phyloP scores from a whole-genome alignment of 1,284 basidiomycete species.

The Ceratobasidium sp. region DNA sequence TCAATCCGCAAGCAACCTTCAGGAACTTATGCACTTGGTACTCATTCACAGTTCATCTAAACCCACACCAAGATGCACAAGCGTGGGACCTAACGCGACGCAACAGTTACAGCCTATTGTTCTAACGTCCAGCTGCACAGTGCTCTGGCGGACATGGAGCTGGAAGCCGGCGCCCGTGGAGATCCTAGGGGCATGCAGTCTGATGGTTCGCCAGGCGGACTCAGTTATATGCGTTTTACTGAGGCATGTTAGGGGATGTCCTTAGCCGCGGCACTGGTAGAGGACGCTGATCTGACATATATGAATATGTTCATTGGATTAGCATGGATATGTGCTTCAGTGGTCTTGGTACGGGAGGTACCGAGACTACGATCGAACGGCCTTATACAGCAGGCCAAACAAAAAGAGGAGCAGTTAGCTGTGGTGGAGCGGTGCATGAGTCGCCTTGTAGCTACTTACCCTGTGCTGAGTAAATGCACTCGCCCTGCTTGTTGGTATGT shows the following conservation, averaged over 20 bases:
- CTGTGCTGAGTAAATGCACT: slow-evolving; percentile 8
- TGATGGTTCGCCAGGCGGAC: slow-evolving; percentile 2
- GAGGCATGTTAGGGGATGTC: slow-evolving; percentile 10
- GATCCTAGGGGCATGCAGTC: neutral
- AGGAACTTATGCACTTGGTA: slow-evolving; percentile 5
- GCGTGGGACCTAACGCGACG: neutral
- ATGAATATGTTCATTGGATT: slow-evolving; percentile 24
- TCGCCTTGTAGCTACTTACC: neutral
- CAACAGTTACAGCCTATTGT: neutral
- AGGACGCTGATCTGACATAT: slow-evolving; percentile 3
- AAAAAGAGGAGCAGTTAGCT: slow-evolving; percentile 3
- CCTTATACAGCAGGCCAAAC: neutral
- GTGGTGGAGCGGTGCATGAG: slow-evolving; percentile 5
- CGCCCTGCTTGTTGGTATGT: no score
- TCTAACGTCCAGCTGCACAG: slow-evolving; percentile 10
- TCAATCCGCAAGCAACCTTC: neutral
- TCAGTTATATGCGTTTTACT: slow-evolving; percentile 3
- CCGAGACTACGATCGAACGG: slow-evolving; percentile 1
- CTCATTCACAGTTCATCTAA: slow-evolving; percentile 20
- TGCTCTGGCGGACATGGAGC: neutral
- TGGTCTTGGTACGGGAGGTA: neutral
- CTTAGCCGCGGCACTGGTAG: neutral
- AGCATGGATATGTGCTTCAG: slow-evolving; percentile 8
- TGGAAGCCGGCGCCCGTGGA: neutral
- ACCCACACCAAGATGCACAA: neutral